Evolutionary conservation across 139 green algal species (phyloP), one percentile per base, ranked within the genome.

Genomic region (Volvox africanus): DNA sequence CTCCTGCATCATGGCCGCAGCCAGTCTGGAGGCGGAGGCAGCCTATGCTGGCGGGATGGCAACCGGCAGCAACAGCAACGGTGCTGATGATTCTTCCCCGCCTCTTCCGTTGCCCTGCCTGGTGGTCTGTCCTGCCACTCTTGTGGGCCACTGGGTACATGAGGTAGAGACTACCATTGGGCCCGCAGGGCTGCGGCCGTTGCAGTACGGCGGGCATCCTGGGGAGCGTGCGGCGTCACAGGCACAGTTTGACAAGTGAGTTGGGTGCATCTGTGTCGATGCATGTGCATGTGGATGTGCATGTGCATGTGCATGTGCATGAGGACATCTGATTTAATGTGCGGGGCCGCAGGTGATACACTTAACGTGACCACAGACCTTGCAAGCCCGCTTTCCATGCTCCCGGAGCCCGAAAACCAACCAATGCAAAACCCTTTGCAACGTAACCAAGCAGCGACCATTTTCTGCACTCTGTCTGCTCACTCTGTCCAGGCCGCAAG

Each of bases 91-190:
- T 32, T 44, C 75, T 18, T 26, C 76, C 33, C 32, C 76, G 67
- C 22, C 35, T 9, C 32, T 33, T 28, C 93, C 71, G 16, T 81
- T 95, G 32, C 95, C 96, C 13, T 97, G 94, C 32, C 93, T 99
- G 67, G 95, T 99, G 0, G 96, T 99, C 5, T 99, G 98, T 93
- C 98, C 98, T 20, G 93, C 98, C 62, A 99, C 98, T 16, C 95
- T 99, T 18, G 97, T 99, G 24, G 94, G 92, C 2, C 98, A 99
- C 94, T 99, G 98, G 98, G 95, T 94, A n/a, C 94, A 97, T 71
- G 98, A 99, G 88, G 94, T 98, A 0, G 87, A 83, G 13, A 96
- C 96, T 88, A 99, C 97, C 89, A 91, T 99, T 36, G 93, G 92
- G 50, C 26, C 76, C 2, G 82, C 89, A 16, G 92, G 93, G 13